A percentile compares a stretch with the other conserved stretches of the same genome.
Evolutionary conservation across 2,329 filamentous ascomycete genomes (phyloP).

Genomic region (Pseudogymnoascus verrucosus): DNA sequence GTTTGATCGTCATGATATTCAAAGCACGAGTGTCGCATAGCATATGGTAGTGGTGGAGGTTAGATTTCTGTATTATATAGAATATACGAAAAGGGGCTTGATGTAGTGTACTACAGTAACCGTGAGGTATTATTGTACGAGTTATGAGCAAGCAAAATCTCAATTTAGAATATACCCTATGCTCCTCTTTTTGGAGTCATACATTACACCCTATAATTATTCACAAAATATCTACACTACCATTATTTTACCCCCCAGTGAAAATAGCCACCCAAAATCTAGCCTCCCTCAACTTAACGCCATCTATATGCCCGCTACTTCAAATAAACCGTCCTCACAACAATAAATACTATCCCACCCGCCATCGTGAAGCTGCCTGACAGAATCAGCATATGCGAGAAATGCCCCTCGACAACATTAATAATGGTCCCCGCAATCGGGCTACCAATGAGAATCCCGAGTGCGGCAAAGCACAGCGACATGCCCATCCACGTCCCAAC

Average conservation of each 20-base stretch:
- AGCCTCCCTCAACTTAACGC: not conserved
- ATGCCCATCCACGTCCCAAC: constrained; percentile 15
- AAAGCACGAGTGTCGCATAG: not conserved
- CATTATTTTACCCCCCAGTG: not conserved
- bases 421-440: constrained; percentile 15
- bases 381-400: not conserved
- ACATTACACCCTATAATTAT: not conserved
- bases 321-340: not conserved
- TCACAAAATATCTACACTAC: not conserved
- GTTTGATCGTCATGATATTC: constrained; percentile 2
- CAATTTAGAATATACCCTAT: too few relatives aligned
- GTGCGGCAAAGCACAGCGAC: constrained; percentile 7
- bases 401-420: not conserved
- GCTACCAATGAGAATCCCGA: constrained; percentile 13
- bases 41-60: not conserved
- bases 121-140: too few relatives aligned
- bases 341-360: not conserved
- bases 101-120: not conserved
- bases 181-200: not conserved
- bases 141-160: too few relatives aligned
- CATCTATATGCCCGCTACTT: not conserved
- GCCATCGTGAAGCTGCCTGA: not conserved
- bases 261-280: not conserved
- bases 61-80: not conserved
- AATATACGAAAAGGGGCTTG: not conserved